Conservation (phyloP, 345 rosid genomes). For the Gossypium raimondii region DNA sequence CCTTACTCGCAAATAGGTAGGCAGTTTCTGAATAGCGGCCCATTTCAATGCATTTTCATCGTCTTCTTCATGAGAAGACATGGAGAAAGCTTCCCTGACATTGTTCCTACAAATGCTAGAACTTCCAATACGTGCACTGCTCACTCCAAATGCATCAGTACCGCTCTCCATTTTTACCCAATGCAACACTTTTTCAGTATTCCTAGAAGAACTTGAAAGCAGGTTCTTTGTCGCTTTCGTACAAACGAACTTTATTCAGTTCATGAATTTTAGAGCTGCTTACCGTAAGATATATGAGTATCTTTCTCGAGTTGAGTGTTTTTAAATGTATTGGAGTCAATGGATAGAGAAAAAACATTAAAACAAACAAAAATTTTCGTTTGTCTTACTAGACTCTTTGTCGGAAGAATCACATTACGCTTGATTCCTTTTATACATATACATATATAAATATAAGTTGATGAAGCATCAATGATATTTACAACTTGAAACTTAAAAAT, state of each 20-base stretch:
- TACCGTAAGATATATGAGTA: not conserved
- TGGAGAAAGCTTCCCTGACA: conserved; percentile 37
- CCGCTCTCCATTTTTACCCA: conserved; percentile 29
- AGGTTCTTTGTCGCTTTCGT: not conserved
- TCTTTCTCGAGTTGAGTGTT: not conserved
- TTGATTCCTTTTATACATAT: not conserved
- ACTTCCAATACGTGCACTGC: conserved; percentile 41
- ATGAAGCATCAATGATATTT: not conserved
- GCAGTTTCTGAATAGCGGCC: conserved; percentile 89
- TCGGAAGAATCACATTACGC: not conserved
- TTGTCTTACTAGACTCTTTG: not conserved
- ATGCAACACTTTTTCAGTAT: too few species aligned
- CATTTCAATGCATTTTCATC: conserved; percentile 65
- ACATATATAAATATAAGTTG: not conserved
- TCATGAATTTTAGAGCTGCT: conserved; percentile 8
- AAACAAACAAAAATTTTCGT: not conserved
- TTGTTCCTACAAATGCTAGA: conserved; percentile 38
- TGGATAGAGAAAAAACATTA: not conserved
- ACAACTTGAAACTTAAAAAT: not conserved
- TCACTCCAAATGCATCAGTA: conserved; percentile 23
- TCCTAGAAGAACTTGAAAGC: not conserved
- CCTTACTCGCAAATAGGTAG: conserved; percentile 55
- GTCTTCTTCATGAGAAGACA: conserved; percentile 43
- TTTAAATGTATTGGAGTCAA: not conserved
- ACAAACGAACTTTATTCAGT: not conserved